Percentiles rank a stretch among this genome's conserved stretches.
phyloP scores from a whole-genome alignment of 2,329 filamentous ascomycete species.

The Aspergillus niger region DNA sequence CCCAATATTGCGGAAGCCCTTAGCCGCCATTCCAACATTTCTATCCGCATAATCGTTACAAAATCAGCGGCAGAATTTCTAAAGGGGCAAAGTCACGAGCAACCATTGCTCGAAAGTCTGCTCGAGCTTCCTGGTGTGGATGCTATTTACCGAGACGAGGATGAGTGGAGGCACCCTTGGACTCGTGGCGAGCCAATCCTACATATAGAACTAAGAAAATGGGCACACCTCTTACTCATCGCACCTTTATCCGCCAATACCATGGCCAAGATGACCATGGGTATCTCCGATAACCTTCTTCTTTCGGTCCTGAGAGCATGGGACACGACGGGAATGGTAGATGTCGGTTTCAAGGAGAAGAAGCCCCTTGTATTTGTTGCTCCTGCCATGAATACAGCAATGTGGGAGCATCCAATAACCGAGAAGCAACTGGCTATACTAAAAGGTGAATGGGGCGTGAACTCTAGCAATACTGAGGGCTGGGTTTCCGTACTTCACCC shows the following conservation, averaged over 20 bases:
- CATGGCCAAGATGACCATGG: slow-evolving; percentile 78
- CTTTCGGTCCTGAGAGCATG: slow-evolving; percentile 77
- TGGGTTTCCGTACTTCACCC: slow-evolving; percentile 75
- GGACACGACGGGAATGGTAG: slow-evolving; percentile 71
- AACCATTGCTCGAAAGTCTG: slow-evolving; percentile 67
- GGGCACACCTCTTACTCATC: slow-evolving; percentile 79
- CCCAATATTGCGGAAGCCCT: slow-evolving; percentile 61
- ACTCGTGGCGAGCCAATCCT: slow-evolving; percentile 75
- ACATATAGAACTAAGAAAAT: slow-evolving; percentile 83
- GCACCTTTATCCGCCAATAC: slow-evolving; percentile 82
- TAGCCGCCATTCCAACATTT: slow-evolving; percentile 55
- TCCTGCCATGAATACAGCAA: slow-evolving; percentile 84
- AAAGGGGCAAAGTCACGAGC: slow-evolving; percentile 71
- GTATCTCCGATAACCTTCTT: slow-evolving; percentile 76
- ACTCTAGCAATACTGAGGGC: slow-evolving; percentile 38
- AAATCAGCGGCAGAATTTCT: slow-evolving; percentile 74
- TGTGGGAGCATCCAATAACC: slow-evolving; percentile 87
- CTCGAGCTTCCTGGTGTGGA: slow-evolving; percentile 70
- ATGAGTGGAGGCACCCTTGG: slow-evolving; percentile 83
- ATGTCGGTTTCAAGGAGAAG: slow-evolving; percentile 37
- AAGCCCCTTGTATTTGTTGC: slow-evolving; percentile 74
- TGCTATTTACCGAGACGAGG: slow-evolving; percentile 76
- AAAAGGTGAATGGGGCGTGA: slow-evolving; percentile 71
- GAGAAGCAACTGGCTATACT: slow-evolving; percentile 69
- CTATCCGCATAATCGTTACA: slow-evolving; percentile 84